Conservation (phyloP, 179 eudicot genomes). For the Silene coronaria region DNA sequence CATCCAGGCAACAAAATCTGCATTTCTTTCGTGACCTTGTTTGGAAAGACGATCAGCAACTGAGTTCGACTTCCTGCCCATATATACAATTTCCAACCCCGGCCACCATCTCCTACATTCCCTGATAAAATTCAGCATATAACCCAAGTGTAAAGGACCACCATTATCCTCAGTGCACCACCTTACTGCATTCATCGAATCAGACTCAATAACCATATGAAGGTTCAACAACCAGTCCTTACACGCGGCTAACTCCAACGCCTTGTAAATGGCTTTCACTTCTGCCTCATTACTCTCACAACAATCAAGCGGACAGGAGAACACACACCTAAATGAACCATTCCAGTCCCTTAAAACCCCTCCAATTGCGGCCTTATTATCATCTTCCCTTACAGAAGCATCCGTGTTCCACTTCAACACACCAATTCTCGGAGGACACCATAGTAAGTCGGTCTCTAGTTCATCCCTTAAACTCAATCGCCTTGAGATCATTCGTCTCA, state of each 20-base stretch:
- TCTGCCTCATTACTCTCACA: conserved; percentile 5
- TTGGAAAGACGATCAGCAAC: conserved; percentile 11
- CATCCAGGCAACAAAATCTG: conserved; percentile 8
- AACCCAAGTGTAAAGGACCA: conserved; percentile 3
- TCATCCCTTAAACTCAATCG: background rate
- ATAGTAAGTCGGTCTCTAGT: background rate
- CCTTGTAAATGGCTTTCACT: conserved; percentile 12
- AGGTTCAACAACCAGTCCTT: background rate
- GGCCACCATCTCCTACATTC: conserved; percentile 13
- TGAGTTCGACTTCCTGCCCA: conserved; percentile 8
- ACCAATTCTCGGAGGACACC: conserved; percentile 10
- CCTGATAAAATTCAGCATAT: conserved; percentile 6
- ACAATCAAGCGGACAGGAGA: conserved; percentile 8
- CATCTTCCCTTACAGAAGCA: conserved; percentile 8
- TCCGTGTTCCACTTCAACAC: conserved; percentile 14
- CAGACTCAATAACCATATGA: conserved; percentile 7
- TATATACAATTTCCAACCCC: background rate
- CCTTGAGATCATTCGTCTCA: conserved; percentile 6
- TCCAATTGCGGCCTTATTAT: background rate
- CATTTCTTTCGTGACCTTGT: conserved; percentile 4
- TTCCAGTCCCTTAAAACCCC: conserved; percentile 15
- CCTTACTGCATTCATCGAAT: conserved; percentile 11
- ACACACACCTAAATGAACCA: conserved; percentile 2
- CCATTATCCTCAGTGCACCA: conserved; percentile 13
- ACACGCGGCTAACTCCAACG: conserved; percentile 4